Evolutionary conservation across 2,329 filamentous ascomycete species (phyloP).

Genomic region (Fonsecaea pugnacius): DNA sequence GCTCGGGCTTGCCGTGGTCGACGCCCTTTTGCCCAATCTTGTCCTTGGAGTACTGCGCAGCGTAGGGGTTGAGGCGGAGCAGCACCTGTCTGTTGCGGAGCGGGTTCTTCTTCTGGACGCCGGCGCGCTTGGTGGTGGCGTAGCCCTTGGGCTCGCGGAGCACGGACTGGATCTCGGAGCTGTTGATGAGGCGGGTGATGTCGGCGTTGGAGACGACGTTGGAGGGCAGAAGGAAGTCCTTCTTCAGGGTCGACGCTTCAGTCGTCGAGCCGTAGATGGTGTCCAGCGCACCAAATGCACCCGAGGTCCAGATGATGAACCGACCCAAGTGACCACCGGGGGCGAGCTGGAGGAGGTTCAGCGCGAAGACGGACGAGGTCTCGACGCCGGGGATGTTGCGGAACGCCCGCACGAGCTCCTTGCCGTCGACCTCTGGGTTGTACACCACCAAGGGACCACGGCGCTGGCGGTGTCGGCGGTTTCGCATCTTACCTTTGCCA

Average conservation of each 20-base stretch:
- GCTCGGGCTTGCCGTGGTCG: conserved; percentile 65
- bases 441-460: conserved; percentile 98
- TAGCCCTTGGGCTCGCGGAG: conserved; percentile 89
- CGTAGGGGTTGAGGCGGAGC: conserved; percentile 98
- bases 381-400: conserved; percentile 99
- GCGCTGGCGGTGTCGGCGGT: conserved; percentile 95
- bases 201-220: conserved; percentile 94
- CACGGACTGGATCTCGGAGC: conserved; percentile 95
- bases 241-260: conserved; percentile 88
- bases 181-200: conserved; percentile 98
- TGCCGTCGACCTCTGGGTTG: conserved; percentile 92
- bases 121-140: conserved; percentile 82
- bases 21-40: conserved; percentile 75
- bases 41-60: conserved; percentile 83
- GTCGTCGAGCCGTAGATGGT: conserved; percentile 95
- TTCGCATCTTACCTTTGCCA: conserved; percentile 98
- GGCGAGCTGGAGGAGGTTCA: conserved; percentile 99
- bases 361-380: conserved; percentile 87
- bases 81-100: conserved; percentile 98
- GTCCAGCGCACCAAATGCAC: conserved; percentile 95
- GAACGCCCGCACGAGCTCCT: conserved; percentile 91
- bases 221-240: conserved; percentile 96
- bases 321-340: conserved; percentile 98
- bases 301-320: conserved; percentile 98
- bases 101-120: conserved; percentile 99